Evolutionary conservation across 139 green algal species (phyloP).

Genomic region (Penium margaritaceum): DNA sequence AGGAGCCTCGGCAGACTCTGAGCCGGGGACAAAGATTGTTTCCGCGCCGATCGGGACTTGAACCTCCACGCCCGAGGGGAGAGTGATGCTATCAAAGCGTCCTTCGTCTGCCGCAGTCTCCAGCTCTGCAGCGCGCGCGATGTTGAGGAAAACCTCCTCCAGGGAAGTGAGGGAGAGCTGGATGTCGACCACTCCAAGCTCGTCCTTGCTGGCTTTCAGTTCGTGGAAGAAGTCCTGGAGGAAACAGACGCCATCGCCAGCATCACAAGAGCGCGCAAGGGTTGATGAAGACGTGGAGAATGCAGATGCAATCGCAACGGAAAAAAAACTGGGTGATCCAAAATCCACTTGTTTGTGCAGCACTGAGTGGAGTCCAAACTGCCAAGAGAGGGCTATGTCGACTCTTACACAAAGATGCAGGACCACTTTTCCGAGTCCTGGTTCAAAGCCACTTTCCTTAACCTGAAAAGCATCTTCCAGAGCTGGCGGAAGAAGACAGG

Average conservation of each 20-base stretch:
- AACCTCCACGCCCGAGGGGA: slow-evolving; percentile 13
- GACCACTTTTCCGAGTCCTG: too few species aligned
- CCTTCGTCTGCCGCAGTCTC: slow-evolving; percentile 14
- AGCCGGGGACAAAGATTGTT: slow-evolving; percentile 8
- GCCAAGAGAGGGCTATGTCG: not conserved
- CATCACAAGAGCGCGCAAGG: too few species aligned
- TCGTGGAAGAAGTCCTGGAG: slow-evolving; percentile 17
- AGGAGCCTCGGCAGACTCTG: not conserved
- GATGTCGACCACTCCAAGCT: slow-evolving; percentile 1
- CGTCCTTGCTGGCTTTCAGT: not conserved
- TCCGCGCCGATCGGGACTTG: slow-evolving; percentile 41
- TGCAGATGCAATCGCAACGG: not conserved
- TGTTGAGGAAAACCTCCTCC: slow-evolving; percentile 46
- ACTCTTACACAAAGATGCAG: too few species aligned
- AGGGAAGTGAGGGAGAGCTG: slow-evolving; percentile 21
- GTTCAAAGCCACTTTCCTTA: too few species aligned
- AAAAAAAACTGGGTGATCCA: not conserved
- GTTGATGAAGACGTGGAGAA: not conserved
- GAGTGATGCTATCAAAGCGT: slow-evolving; percentile 34
- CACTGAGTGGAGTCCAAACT: slow-evolving; percentile 6
- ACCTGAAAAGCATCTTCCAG: too few species aligned
- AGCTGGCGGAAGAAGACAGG: too few species aligned
- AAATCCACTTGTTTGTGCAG: slow-evolving; percentile 21
- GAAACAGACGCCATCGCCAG: not conserved
- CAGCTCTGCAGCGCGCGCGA: slow-evolving; percentile 31